Percentiles rank a stretch among this genome's conserved stretches.
phyloP scores from a whole-genome alignment of 257 asterid species.

The Knoxia roxburghii region DNA sequence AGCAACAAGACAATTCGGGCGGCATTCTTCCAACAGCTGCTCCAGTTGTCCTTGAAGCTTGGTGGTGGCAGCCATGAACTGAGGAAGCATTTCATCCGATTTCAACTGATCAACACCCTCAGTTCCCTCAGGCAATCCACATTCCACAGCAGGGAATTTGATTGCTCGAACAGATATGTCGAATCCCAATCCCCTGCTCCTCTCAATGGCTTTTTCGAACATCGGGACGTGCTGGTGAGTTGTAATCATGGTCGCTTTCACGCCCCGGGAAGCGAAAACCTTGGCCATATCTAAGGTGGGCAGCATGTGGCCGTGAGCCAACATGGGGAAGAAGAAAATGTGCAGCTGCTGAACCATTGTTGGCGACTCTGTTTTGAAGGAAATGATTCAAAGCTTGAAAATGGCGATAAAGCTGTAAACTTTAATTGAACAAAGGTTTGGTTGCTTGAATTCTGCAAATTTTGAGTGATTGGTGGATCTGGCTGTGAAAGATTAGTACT shows the following conservation, averaged over 20 bases:
- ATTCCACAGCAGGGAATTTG: slow-evolving; percentile 36
- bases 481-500: too few species aligned
- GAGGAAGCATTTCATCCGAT: slow-evolving; percentile 14
- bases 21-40: slow-evolving; percentile 28
- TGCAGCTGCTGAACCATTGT: slow-evolving; percentile 32
- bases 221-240: slow-evolving; percentile 26
- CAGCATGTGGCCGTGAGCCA: slow-evolving; percentile 59
- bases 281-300: slow-evolving; percentile 64
- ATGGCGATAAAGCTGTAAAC: neutral
- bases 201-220: slow-evolving; percentile 19
- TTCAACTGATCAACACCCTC: slow-evolving; percentile 30
- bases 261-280: slow-evolving; percentile 40
- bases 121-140: slow-evolving; percentile 33
- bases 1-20: slow-evolving; percentile 45
- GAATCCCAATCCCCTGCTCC: slow-evolving; percentile 25
- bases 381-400: neutral
- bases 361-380: neutral
- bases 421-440: too few species aligned
- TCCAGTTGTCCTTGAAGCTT: slow-evolving; percentile 40
- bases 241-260: slow-evolving; percentile 35
- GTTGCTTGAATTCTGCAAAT: too few species aligned
- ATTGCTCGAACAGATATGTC: slow-evolving; percentile 26
- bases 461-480: too few species aligned
- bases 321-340: slow-evolving; percentile 36
- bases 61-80: slow-evolving; percentile 26